Evolutionary conservation across 169 alveolate species (phyloP).

Genomic region (Cryptosporidium bovis): DNA sequence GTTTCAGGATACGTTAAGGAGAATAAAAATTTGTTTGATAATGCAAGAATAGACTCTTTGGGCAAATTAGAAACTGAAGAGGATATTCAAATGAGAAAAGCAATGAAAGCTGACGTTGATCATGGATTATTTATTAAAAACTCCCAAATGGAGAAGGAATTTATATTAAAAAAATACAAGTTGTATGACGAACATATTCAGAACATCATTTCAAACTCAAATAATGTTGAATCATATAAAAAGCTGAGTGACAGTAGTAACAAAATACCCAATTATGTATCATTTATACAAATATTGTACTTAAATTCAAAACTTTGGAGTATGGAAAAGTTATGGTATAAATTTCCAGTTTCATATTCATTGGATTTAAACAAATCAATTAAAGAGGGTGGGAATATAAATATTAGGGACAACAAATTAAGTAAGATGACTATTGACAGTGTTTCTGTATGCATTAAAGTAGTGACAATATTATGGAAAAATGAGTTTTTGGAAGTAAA

Average conservation of each 20-base stretch:
- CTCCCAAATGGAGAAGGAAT: background rate
- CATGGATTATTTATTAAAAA: slow-evolving; percentile 2
- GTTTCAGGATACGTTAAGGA: background rate
- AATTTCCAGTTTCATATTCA: slow-evolving; percentile 36
- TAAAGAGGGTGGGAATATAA: slow-evolving; percentile 4
- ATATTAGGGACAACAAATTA: slow-evolving; percentile 1
- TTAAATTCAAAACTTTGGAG: slow-evolving; percentile 47
- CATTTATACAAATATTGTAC: slow-evolving; percentile 27
- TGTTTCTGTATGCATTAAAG: slow-evolving; percentile 57
- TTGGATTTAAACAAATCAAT: slow-evolving; percentile 8
- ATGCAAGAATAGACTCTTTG: slow-evolving; percentile 20
- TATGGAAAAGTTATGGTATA: slow-evolving; percentile 12
- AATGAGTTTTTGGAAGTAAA: slow-evolving; percentile 18
- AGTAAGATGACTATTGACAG: slow-evolving; percentile 12
- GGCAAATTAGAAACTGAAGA: slow-evolving; percentile 17
- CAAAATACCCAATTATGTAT: slow-evolving; percentile 3
- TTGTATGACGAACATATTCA: background rate
- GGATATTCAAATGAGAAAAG: background rate
- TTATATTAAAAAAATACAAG: background rate
- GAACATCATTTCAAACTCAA: background rate
- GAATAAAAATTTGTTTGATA: slow-evolving; percentile 13
- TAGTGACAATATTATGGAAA: slow-evolving; percentile 34
- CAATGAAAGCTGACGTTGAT: background rate
- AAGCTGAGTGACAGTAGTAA: background rate
- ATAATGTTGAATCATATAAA: background rate